phyloP scores from a whole-genome alignment of 2,329 filamentous ascomycete species.

The Shiraia sp. region DNA sequence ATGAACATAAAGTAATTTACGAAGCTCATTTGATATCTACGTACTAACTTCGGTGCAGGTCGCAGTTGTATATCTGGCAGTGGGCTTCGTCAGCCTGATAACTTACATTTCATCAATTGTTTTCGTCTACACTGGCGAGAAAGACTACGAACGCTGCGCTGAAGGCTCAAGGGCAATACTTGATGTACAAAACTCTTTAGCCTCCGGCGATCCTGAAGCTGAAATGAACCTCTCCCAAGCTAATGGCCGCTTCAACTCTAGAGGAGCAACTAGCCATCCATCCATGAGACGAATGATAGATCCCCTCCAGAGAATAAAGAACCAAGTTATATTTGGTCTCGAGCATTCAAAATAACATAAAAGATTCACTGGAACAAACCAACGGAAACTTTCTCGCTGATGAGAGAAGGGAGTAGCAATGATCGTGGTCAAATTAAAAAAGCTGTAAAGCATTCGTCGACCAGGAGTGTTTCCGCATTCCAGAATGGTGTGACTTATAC shows the following conservation, averaged over 20 bases:
- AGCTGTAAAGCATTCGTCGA: no score
- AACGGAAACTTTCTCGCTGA: neutral
- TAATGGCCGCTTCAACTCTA: neutral
- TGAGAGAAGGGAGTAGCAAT: neutral
- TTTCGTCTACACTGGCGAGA: constrained; percentile 33
- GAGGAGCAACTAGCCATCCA: neutral
- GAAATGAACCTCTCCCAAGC: neutral
- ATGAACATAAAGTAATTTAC: constrained; percentile 20
- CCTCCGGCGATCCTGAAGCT: neutral
- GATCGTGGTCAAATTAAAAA: neutral
- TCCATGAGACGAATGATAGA: neutral
- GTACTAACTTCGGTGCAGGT: constrained; percentile 17
- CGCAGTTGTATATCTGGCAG: constrained; percentile 27
- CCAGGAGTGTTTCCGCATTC: no score
- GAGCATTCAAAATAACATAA: neutral
- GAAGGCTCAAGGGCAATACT: constrained; percentile 5
- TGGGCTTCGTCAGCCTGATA: constrained; percentile 23
- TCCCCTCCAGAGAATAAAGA: neutral
- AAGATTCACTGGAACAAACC: neutral
- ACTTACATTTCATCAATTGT: constrained; percentile 26
- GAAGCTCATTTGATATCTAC: neutral
- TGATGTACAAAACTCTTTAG: neutral
- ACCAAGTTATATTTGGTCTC: neutral
- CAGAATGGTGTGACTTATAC: no score
- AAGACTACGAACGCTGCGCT: constrained; percentile 24